Base-by-base conservation (phyloP, 257 asterid genomes). In the Cordia subcordata region DNA sequence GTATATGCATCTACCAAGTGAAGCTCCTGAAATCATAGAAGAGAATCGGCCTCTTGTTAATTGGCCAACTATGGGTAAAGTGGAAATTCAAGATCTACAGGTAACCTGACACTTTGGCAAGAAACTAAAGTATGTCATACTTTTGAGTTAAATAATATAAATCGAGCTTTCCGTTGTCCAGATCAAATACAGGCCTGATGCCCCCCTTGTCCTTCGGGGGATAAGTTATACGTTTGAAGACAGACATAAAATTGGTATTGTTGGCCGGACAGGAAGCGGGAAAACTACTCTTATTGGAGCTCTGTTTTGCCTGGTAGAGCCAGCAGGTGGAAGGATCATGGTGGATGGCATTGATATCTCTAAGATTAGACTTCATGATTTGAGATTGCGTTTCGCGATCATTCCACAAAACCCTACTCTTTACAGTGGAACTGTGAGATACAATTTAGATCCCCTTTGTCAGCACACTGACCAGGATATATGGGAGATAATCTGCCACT, bases 341-440 rank as follows among this genome's bases (percentile, higher is more conserved):
- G 99, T 93, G 23, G 97, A 93, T 62, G 99, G 96, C 17, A 58
- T 86, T 12, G 96, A 89, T 63, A 85, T 86, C 21, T 70, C 85
- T 46, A 75, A 69, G 45, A 79, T 86, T 0, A 97, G 99, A 55
- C 97, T 93, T 66, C 95, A 83, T 65, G 97, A 93, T 75, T 65
- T 93, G 74, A 86, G 99, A 77, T 86, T 94, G 1, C 85, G 78
- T 20, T 86, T 93, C 4, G 97, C 97, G 53, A 79, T 93, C 42
- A 93, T 93, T 78, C 97, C 99, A 57, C 99, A 93, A 65, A 97
- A 93, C 17, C 99, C 97, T 49, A 93, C 97, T 23, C 99, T 93
- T 57, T 93, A 86, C 72, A 78, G 72, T 16, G 99, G 99, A 60
- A 78, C 90, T 6, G 99, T 93, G 73, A 83, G 99, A 75, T 87